phyloP scores from a whole-genome alignment of 352 stramenopile species.

The Thalassiosira delicatula region DNA sequence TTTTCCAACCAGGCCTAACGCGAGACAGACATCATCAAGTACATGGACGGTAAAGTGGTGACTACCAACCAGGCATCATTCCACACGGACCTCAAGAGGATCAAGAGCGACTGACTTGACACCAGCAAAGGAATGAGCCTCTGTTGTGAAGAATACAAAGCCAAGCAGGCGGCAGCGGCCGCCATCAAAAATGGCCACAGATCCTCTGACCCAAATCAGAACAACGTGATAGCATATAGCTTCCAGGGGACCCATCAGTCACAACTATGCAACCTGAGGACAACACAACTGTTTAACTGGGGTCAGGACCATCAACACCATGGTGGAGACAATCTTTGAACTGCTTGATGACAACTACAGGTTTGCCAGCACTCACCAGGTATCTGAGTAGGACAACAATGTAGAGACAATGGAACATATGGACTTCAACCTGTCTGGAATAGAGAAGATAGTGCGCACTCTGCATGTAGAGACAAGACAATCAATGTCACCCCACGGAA shows the following conservation, averaged over 20 bases:
- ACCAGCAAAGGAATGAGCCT: background rate
- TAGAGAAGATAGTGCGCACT: background rate
- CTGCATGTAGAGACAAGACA: background rate
- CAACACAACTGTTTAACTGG: background rate
- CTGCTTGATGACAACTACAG: background rate
- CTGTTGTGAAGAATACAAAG: background rate
- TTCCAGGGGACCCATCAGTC: background rate
- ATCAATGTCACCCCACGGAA: background rate
- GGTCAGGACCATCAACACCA: background rate
- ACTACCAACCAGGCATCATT: background rate
- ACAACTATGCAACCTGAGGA: background rate
- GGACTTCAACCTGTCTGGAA: background rate
- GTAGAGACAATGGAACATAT: background rate
- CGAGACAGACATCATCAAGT: background rate
- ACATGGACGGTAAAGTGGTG: background rate
- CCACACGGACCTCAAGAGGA: background rate
- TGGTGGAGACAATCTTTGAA: background rate
- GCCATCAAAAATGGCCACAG: background rate
- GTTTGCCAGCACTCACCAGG: background rate
- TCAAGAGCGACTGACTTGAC: background rate
- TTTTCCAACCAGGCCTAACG: background rate
- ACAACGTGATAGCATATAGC: background rate
- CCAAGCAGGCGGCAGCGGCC: background rate
- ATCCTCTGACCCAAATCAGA: background rate
- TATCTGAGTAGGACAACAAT: background rate